These are phyloP conservation scores for Neurospora crassa DNA, from an alignment of 2,329 filamentous ascomycete genomes.

Conservation along the genomic window DNA sequence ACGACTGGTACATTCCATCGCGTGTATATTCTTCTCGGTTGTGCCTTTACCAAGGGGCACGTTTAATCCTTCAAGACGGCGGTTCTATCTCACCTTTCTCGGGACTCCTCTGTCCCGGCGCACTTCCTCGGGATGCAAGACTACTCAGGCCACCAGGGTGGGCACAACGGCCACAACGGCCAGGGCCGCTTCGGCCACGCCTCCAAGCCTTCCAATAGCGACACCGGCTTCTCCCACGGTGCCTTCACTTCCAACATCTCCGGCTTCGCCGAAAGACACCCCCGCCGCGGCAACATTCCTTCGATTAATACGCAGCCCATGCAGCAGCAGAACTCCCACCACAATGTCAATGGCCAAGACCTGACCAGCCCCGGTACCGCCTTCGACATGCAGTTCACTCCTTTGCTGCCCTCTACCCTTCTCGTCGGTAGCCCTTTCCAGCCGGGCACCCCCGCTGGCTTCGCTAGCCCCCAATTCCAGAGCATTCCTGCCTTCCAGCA, in stretches of 20 bases:
- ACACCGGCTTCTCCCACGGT: conserved; percentile 86
- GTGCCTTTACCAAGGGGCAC: conserved; percentile 44
- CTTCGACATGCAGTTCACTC: conserved; percentile 98
- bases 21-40: conserved; percentile 22
- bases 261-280: conserved; percentile 79
- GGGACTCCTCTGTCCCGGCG: conserved; percentile 81
- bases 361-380: conserved; percentile 80
- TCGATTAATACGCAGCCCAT: conserved; percentile 81
- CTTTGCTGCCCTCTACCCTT: conserved; percentile 86
- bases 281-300: conserved; percentile 76
- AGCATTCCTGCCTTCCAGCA: conserved; percentile 68
- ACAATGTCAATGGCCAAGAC: conserved; percentile 48
- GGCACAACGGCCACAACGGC: conserved; percentile 43
- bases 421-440: conserved; percentile 95
- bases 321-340: conserved; percentile 29
- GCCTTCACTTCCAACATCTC: conserved; percentile 81
- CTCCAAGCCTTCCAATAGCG: conserved; percentile 73
- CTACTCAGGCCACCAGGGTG: conserved; percentile 56
- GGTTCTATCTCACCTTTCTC: conserved; percentile 64
- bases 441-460: conserved; percentile 82
- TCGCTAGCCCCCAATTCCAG: conserved; percentile 86
- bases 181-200: conserved; percentile 59
- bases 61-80: conserved; percentile 66
- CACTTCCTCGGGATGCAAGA: conserved; percentile 89
- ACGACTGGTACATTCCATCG: conserved; percentile 17